These are phyloP conservation scores for Pythium apleroticum DNA, from an alignment of 352 stramenopile species.

Conservation along the genomic window DNA sequence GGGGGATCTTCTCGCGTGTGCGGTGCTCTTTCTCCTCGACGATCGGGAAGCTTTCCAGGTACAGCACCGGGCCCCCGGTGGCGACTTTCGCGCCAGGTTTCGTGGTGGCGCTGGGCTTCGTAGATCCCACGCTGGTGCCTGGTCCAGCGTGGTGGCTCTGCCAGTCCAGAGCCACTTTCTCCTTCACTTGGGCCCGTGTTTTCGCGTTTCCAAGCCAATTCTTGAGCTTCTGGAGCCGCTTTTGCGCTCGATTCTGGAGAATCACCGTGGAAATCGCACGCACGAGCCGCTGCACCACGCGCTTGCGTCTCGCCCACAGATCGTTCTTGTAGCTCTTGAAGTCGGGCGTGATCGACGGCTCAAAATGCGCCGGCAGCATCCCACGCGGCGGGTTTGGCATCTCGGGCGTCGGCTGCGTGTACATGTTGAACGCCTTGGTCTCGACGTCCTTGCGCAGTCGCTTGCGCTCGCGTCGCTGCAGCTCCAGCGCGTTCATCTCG, in stretches of 20 bases:
- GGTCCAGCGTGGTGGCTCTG: constrained; percentile 23
- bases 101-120: not conserved
- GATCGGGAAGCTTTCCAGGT: constrained; percentile 58
- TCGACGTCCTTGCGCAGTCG: constrained; percentile 40
- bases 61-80: constrained; percentile 6
- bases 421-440: constrained; percentile 37
- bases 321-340: constrained; percentile 91
- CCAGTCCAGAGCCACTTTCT: constrained; percentile 63
- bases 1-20: constrained; percentile 34
- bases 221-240: constrained; percentile 54
- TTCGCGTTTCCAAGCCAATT: constrained; percentile 45
- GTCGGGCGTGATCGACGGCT: constrained; percentile 39
- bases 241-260: constrained; percentile 57
- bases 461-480: constrained; percentile 40
- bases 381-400: constrained; percentile 33
- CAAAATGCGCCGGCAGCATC: constrained; percentile 45
- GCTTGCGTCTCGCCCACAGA: constrained; percentile 73
- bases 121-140: not conserved
- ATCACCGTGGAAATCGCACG: constrained; percentile 75
- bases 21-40: constrained; percentile 59
- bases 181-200: constrained; percentile 52
- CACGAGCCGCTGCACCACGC: constrained; percentile 64
- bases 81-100: not conserved
- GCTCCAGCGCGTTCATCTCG: constrained; percentile 32
- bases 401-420: constrained; percentile 28